phyloP scores from a whole-genome alignment of 345 rosid species.

The Eucalyptus albens region DNA sequence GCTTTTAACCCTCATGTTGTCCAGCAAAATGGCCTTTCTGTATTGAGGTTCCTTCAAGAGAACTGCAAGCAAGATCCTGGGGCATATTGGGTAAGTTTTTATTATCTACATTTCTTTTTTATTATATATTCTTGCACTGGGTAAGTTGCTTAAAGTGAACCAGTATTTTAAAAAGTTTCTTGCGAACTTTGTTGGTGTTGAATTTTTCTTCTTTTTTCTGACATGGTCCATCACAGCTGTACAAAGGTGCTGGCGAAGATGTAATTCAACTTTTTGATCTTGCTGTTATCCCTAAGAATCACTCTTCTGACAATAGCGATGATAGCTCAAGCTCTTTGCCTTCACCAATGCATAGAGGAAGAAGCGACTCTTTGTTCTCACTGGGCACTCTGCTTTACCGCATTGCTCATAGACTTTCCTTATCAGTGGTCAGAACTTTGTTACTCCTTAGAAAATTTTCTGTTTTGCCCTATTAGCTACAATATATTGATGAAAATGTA shows the following conservation, averaged over 20 bases:
- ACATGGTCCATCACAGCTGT: conserved; percentile 39
- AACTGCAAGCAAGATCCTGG: conserved; percentile 98
- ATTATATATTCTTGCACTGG: neutral
- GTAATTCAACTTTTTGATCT: conserved; percentile 91
- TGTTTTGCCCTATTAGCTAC: neutral
- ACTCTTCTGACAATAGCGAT: conserved; percentile 32
- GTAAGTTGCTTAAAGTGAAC: neutral
- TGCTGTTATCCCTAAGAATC: conserved; percentile 67
- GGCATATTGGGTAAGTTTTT: conserved; percentile 70
- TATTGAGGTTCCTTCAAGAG: conserved; percentile 85
- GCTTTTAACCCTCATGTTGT: conserved; percentile 95
- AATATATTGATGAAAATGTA: neutral
- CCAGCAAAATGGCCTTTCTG: conserved; percentile 90
- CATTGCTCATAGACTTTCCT: conserved; percentile 83
- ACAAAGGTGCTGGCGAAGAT: conserved; percentile 91
- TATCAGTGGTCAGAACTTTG: conserved; percentile 47
- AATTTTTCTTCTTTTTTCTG: neutral
- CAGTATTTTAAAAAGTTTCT: neutral
- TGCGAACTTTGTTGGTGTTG: neutral
- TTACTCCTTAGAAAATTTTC: neutral
- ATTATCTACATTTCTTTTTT: neutral
- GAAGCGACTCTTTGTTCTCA: conserved; percentile 69
- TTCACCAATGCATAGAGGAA: conserved; percentile 42
- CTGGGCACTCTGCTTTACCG: conserved; percentile 89
- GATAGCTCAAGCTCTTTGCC: conserved; percentile 48